Evolutionary conservation across 352 stramenopile genomes (phyloP), one percentile per base, ranked within the genome.

Genomic region (Phytophthora sp.): DNA sequence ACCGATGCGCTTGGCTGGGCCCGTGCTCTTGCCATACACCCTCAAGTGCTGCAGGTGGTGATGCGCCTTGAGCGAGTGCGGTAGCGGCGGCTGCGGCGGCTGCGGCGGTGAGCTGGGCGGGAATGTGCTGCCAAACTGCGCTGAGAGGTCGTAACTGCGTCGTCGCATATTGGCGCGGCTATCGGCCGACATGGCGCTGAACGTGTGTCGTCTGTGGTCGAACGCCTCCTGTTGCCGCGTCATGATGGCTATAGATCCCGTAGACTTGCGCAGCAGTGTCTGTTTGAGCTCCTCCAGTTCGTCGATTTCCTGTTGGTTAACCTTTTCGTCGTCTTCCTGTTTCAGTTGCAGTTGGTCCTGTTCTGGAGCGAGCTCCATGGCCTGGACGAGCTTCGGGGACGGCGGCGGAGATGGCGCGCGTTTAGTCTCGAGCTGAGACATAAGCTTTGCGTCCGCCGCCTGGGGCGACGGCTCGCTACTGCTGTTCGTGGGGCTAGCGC

Each of bases 21-120:
- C 64, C 23, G 42, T 57, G 38, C 44, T 77, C 55, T 73, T 79
- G 31, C 75, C 79, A 63, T 91, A 89, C 27, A 86, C 71, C 15
- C 79, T 77, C 51, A 88, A 57, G 30, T 85, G 77, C 47, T 87
- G 76, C 21, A 86, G 51, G 42, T 86, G 76, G 21, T 71, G 44
- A 50, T 79, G 73, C 44, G 74, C 72, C 39, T 76, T 76, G 44
- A 73, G 49, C 16, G 64, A 67, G 33, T 64, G 69, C 16, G 50
- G 46, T 21, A 72, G n/a, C 12, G 61, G 35, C 38, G 46, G 63
- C 36, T 29, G 38, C 21, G 61, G n/a, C 12, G 61, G 35, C 38
- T 51, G 63, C 36, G 35, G 38, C 21, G 61, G 42, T 3, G 62
- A 57, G 2, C 29, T 51, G 23, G 73, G 68, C n/a, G 68, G 59